Conservation (phyloP, 495 filamentous ascomycete genomes). For the Penicillium pulvis region DNA sequence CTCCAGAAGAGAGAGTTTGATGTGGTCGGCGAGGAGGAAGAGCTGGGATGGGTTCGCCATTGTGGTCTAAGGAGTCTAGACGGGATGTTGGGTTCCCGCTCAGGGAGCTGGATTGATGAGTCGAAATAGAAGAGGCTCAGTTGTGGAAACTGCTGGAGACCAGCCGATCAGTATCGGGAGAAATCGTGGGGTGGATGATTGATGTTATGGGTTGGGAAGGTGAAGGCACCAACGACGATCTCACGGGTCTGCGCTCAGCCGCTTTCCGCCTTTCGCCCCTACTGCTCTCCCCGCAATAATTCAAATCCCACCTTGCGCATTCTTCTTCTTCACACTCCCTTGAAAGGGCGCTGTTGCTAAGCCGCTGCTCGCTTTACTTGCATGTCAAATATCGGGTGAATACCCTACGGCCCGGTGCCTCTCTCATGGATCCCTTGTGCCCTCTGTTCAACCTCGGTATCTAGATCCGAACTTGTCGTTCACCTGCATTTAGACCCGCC, state of each 20-base stretch:
- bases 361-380: neutral
- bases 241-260: constrained; percentile 28
- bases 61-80: constrained; percentile 12
- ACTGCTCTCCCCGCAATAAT: constrained; percentile 22
- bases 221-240: constrained; percentile 16
- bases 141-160: neutral
- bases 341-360: neutral
- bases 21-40: constrained; percentile 57
- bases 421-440: constrained; percentile 24
- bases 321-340: constrained; percentile 7
- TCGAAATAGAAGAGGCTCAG: neutral
- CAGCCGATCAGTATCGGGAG: constrained; percentile 6
- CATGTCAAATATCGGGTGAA: neutral
- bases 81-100: constrained; percentile 9
- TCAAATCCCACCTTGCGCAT: neutral
- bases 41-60: constrained; percentile 62
- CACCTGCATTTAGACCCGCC: constrained; percentile 16
- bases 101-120: constrained; percentile 1
- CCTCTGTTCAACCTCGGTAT: constrained; percentile 27
- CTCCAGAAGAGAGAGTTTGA: constrained; percentile 67
- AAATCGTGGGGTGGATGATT: constrained; percentile 9
- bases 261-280: constrained; percentile 26
- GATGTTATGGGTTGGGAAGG: constrained; percentile 14
- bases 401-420: constrained; percentile 12
- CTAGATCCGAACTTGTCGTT: constrained; percentile 13